Percentiles rank a stretch among this genome's conserved stretches.
phyloP scores from a whole-genome alignment of 768 basidiomycete species.

The Kwoniella bestiolae region DNA sequence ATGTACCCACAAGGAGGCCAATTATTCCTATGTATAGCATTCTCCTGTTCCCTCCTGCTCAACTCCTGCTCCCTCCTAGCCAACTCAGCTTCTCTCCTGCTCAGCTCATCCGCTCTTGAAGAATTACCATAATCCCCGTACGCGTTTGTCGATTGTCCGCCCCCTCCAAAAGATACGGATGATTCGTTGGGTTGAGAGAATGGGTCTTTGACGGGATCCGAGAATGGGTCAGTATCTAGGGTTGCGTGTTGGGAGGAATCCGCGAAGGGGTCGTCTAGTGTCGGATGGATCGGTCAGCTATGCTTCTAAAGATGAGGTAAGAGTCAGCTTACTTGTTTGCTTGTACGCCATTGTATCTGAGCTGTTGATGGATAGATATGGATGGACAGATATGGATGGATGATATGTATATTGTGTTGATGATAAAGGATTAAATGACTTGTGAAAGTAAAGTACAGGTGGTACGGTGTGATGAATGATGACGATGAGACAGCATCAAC shows the following conservation, averaged over 20 bases:
- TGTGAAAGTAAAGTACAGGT: background rate
- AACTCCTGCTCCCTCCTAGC: conserved; percentile 65
- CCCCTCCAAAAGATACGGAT: conserved; percentile 47
- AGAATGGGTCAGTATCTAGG: conserved; percentile 53
- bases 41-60: conserved; percentile 75
- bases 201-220: conserved; percentile 43
- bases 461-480: conserved; percentile 1
- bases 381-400: too few relatives aligned
- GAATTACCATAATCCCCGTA: conserved; percentile 17
- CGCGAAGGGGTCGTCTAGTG: conserved; percentile 33
- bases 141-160: conserved; percentile 11
- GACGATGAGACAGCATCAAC: conserved; percentile 5
- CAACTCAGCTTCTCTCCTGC: conserved; percentile 41
- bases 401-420: background rate
- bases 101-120: conserved; percentile 19
- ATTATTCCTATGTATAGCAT: conserved; percentile 83
- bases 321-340: conserved; percentile 8
- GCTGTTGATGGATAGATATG: background rate
- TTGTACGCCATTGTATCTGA: conserved; percentile 19
- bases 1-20: conserved; percentile 81
- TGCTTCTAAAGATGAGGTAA: background rate
- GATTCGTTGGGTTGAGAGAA: conserved; percentile 47
- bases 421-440: conserved; percentile 1
- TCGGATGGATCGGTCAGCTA: background rate
- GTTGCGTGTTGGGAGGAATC: conserved; percentile 25